A percentile compares a stretch with the other conserved stretches of the same genome.
These are phyloP conservation scores for Metschnikowia similis DNA, from an alignment of 805 yeast species.

Conservation along the genomic window DNA sequence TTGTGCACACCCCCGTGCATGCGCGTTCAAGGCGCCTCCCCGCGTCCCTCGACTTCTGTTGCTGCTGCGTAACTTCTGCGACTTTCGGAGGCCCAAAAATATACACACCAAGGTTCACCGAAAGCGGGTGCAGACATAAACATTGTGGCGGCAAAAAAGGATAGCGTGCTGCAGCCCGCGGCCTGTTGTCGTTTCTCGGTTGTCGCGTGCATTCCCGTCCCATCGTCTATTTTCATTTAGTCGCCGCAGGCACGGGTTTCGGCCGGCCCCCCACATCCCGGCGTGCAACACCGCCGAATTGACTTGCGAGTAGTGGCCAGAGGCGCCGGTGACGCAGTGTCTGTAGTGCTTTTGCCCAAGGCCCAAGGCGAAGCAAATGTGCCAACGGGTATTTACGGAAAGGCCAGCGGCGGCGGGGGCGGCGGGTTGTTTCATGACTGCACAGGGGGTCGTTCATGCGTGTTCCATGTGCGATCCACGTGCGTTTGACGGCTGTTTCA, in stretches of 20 bases:
- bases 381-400: too few relatives aligned
- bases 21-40: too few relatives aligned
- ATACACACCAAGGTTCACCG: neutral
- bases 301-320: neutral
- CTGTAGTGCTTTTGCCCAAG: neutral
- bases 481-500: constrained; percentile 2
- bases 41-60: too few relatives aligned
- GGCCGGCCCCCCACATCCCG: neutral
- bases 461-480: constrained; percentile 2
- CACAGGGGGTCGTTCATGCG: neutral
- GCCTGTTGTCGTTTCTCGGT: neutral
- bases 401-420: neutral
- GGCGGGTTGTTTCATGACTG: constrained; percentile 2
- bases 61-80: neutral
- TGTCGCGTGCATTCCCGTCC: neutral
- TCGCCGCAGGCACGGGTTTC: neutral
- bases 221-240: neutral
- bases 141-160: neutral
- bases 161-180: too few relatives aligned
- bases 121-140: neutral
- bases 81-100: neutral
- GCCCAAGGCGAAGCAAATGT: neutral
- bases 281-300: neutral
- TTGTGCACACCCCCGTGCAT: neutral
- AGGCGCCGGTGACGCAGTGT: neutral